phyloP scores from a whole-genome alignment of 305 asterid species.

The Andrographis paniculata region DNA sequence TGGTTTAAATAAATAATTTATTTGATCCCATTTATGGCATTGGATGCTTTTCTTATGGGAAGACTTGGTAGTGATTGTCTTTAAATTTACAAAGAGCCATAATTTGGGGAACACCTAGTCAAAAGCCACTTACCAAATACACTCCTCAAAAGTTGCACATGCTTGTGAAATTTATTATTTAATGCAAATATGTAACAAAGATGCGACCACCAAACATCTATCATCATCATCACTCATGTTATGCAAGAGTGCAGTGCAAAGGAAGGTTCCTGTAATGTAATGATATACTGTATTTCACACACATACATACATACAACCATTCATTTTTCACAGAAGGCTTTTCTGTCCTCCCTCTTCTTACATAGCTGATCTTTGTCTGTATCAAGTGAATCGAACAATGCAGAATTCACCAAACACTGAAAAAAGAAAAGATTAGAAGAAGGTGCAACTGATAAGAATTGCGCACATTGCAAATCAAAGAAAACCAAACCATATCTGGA shows the following conservation, averaged over 20 bases:
- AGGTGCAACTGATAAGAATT: no score
- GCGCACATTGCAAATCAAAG: no score
- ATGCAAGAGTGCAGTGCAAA: constrained; percentile 25
- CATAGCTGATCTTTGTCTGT: no score
- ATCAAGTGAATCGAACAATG: no score
- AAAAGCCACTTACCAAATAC: constrained; percentile 11
- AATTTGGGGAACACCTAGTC: constrained; percentile 17
- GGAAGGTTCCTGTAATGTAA: constrained; percentile 16
- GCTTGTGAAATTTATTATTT: no score
- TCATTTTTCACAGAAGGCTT: background rate
- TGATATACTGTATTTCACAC: background rate
- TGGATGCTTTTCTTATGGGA: background rate
- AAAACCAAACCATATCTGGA: constrained; percentile 3
- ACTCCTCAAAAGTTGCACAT: no score
- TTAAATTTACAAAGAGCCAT: background rate
- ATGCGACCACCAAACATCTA: constrained; percentile 9
- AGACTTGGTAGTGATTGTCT: no score
- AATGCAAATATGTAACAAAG: no score
- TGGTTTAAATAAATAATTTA: no score
- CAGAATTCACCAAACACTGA: no score
- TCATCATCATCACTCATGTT: background rate
- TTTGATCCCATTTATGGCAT: background rate
- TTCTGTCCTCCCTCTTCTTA: no score
- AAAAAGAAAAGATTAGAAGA: no score
- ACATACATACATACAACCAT: background rate